These are phyloP conservation scores for Ambrosia artemisiifolia DNA, from an alignment of 129 eudicot species.

Conservation along the genomic window DNA sequence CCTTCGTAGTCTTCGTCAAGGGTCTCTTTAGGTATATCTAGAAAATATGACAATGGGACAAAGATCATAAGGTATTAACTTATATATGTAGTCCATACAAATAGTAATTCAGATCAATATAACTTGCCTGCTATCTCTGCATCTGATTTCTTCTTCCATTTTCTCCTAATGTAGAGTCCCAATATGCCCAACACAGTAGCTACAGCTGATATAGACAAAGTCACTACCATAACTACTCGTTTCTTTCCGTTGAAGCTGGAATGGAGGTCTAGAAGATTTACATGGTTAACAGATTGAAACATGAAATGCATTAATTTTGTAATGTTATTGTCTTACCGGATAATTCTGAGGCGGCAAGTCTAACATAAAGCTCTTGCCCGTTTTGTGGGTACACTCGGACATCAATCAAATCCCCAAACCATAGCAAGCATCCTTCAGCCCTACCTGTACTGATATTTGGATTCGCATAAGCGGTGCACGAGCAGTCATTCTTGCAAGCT, in stretches of 20 bases:
- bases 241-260: constrained; percentile 20
- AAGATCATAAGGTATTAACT: neutral
- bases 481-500: constrained; percentile 26
- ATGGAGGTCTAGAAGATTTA: neutral
- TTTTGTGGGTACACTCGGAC: constrained; percentile 21
- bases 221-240: constrained; percentile 3
- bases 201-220: constrained; percentile 6
- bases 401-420: constrained; percentile 25
- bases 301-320: neutral
- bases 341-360: constrained; percentile 32
- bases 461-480: constrained; percentile 32
- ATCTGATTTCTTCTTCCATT: constrained; percentile 15
- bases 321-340: neutral
- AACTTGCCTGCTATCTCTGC: constrained; percentile 20
- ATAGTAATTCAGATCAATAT: neutral
- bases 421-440: constrained; percentile 46
- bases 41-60: neutral
- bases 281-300: neutral
- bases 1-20: too few relatives aligned
- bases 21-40: too few relatives aligned
- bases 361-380: constrained; percentile 32
- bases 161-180: constrained; percentile 10
- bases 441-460: constrained; percentile 29
- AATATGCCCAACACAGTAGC: constrained; percentile 22
- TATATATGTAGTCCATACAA: neutral